These are phyloP conservation scores for Blastobotrys petasosporus DNA, from an alignment of 1,139 yeast genomes.

Conservation along the genomic window DNA sequence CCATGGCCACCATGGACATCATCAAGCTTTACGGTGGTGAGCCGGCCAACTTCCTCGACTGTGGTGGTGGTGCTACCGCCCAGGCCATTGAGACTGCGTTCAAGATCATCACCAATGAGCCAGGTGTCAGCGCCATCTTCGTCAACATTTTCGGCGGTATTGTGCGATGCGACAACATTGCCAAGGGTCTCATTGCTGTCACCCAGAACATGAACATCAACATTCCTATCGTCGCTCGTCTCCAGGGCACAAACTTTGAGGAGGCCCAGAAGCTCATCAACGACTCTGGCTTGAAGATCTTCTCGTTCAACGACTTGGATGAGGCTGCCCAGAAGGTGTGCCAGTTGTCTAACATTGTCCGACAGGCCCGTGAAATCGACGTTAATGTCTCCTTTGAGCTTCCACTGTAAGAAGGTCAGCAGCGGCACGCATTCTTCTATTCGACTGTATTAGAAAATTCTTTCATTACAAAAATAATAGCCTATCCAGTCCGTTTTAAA, in stretches of 20 bases:
- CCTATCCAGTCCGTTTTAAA: too few relatives aligned
- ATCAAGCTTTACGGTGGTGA: conserved; percentile 97
- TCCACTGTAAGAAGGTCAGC: conserved; percentile 35
- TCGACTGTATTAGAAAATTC: too few relatives aligned
- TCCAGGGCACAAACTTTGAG: conserved; percentile 95
- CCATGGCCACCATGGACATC: conserved; percentile 99
- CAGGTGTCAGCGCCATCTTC: conserved; percentile 88
- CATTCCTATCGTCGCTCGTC: conserved; percentile 94
- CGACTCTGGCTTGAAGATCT: conserved; percentile 89
- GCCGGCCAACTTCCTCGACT: conserved; percentile 98
- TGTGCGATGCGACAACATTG: conserved; percentile 98
- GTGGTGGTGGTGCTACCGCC: conserved; percentile 99
- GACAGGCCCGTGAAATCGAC: conserved; percentile 45
- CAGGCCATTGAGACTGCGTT: conserved; percentile 97
- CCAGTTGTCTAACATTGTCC: conserved; percentile 51
- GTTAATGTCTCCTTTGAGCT: conserved; percentile 46
- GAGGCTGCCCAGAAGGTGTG: conserved; percentile 97
- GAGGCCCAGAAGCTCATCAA: conserved; percentile 82
- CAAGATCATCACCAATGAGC: conserved; percentile 83
- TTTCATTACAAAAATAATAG: too few relatives aligned
- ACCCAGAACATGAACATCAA: conserved; percentile 82
- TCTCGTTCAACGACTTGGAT: conserved; percentile 86
- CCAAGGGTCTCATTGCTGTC: conserved; percentile 92
- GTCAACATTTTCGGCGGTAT: conserved; percentile 99
- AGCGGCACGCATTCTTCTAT: too few relatives aligned